Evolutionary conservation across 192 early-diverging fungal genomes (phyloP).

Genomic region (Coemansia sp.): DNA sequence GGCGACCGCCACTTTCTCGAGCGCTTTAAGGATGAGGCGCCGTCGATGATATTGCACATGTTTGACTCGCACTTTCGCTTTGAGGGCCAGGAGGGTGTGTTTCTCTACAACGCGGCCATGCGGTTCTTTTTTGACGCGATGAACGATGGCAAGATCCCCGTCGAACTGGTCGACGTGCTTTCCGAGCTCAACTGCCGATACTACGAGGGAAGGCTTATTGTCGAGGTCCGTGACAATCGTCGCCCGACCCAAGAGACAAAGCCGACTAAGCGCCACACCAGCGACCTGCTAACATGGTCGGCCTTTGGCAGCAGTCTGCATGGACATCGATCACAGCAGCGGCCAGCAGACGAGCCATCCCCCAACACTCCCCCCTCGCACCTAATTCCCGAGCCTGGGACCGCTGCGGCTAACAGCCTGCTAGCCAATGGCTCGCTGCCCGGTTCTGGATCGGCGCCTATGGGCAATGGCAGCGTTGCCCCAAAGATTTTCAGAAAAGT

Average conservation of each 20-base stretch:
- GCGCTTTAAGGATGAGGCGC: slow-evolving; percentile 52
- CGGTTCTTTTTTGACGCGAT: slow-evolving; percentile 56
- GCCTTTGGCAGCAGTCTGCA: slow-evolving; percentile 6
- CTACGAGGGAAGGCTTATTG: slow-evolving; percentile 64
- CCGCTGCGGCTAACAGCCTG: slow-evolving; percentile 4
- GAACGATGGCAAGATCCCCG: slow-evolving; percentile 58
- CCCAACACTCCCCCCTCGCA: not conserved
- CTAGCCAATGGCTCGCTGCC: not conserved
- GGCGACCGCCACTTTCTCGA: slow-evolving; percentile 39
- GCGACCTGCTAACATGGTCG: slow-evolving; percentile 37
- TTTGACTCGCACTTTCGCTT: slow-evolving; percentile 77
- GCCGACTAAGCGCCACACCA: slow-evolving; percentile 22
- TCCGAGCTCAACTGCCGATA: slow-evolving; percentile 55
- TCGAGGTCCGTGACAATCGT: slow-evolving; percentile 70
- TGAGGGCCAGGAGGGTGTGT: slow-evolving; percentile 58
- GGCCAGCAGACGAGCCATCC: not conserved
- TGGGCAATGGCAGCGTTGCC: not conserved
- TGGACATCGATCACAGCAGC: not conserved
- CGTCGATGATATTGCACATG: slow-evolving; percentile 65
- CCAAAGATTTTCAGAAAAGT: slow-evolving; percentile 39
- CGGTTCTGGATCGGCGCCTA: not conserved
- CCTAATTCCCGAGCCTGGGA: slow-evolving; percentile 19
- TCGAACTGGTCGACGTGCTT: slow-evolving; percentile 69
- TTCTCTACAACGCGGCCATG: slow-evolving; percentile 53
- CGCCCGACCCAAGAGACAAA: slow-evolving; percentile 36